Base-by-base conservation (phyloP, 495 filamentous ascomycete species). In the Stereocaulon alpinum region DNA sequence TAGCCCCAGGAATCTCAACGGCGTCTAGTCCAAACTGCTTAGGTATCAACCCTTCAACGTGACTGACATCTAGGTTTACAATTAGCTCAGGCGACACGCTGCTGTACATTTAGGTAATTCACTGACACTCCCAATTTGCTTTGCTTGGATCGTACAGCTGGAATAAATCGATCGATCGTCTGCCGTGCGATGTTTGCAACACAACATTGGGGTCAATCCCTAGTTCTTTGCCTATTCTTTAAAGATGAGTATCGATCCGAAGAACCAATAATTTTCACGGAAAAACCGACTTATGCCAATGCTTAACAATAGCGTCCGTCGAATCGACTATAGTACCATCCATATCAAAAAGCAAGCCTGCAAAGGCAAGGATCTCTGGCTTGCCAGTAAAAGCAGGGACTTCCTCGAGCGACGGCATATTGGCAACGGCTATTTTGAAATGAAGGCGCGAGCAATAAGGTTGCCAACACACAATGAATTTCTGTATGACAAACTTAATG, bases 91-190 rank as follows among this genome's bases (percentile, higher is more conserved):
- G 59, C 40, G 47, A 45, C 27, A 22, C 49, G 40, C 44, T 52
- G 49, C 32, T 17, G 40, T 18, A n/a, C 29, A 29, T 22, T 14
- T 10, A 60, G n/a, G 20, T n/a, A 7, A 42, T 57, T 12, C 34
- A 82, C 88, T 70, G 71, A 92, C 88, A 95, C 55, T 95, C 91
- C 89, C 86, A 89, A 65, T 86, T 96, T 40, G 93, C 93, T 68
- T 87, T 87, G 61, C 80, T 80, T 62, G 85, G 81, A 67, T 88
- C 85, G 58, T 94, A 84, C 24, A 89, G 66, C 65, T 78, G 78
- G 58, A 95, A 75, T 10, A 83, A 80, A 69, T 96, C 90, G 49
- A 66, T 63, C 65, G 80, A 86, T 58, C 92, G 76, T 30, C 91
- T 82, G 50, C 92, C 92, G 70, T 97, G 92, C 0, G 89, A 95